Percentiles rank a stretch among this genome's conserved stretches.
These are phyloP conservation scores for Gynostemma pentaphyllum DNA, from an alignment of 306 rosid species.

Conservation along the genomic window DNA sequence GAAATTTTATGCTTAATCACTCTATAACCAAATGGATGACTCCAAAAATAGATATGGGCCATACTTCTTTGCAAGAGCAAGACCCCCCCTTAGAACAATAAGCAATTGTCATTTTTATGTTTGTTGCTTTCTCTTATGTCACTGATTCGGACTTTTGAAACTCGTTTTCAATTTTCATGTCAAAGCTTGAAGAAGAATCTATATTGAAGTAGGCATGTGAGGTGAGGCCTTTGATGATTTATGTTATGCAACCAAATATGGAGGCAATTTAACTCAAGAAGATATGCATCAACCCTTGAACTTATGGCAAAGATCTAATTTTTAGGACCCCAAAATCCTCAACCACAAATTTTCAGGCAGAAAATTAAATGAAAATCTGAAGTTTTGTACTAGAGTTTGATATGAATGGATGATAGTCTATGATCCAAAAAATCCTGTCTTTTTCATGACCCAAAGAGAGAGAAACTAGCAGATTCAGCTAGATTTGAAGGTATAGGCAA, in stretches of 20 bases:
- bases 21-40: background rate
- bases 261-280: background rate
- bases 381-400: background rate
- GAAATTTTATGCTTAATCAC: background rate
- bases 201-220: background rate
- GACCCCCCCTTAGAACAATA: background rate
- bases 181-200: conserved; percentile 1
- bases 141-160: background rate
- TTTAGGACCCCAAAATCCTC: background rate
- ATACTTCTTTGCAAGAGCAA: no score
- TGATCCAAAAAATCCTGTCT: background rate
- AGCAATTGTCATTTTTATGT: background rate
- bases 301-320: conserved; percentile 1
- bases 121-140: conserved; percentile 1
- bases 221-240: background rate
- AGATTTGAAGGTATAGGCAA: background rate
- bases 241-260: background rate
- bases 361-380: background rate
- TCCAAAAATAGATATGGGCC: background rate
- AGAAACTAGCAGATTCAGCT: background rate
- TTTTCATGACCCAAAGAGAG: background rate
- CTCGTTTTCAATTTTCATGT: background rate
- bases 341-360: background rate
- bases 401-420: background rate
- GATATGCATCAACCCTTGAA: background rate